A percentile compares a stretch with the other conserved stretches of the same genome.
phyloP scores from a whole-genome alignment of 2,329 filamentous ascomycete species.

The Talaromyces atroroseus region DNA sequence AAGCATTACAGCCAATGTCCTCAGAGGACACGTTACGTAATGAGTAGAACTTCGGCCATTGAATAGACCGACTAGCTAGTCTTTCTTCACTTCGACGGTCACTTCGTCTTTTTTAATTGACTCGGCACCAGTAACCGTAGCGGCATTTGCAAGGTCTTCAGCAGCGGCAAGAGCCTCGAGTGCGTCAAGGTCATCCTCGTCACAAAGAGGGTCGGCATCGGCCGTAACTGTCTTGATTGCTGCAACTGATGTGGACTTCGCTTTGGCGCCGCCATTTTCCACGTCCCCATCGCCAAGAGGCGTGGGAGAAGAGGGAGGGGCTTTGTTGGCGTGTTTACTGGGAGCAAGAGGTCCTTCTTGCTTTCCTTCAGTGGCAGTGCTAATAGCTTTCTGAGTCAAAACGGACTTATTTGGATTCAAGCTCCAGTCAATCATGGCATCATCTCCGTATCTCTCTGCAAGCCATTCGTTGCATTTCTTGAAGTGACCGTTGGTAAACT shows the following conservation, averaged over 20 bases:
- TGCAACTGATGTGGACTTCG: background rate
- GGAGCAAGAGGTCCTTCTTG: conserved; percentile 9
- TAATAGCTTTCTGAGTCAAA: background rate
- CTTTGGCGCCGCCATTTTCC: conserved; percentile 10
- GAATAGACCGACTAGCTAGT: background rate
- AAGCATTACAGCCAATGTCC: too few species aligned
- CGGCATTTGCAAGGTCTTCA: conserved; percentile 15
- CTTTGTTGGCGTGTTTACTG: conserved; percentile 12
- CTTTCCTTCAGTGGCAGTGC: background rate
- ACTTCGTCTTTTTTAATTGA: background rate
- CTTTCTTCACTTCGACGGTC: background rate
- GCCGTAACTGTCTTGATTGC: conserved; percentile 15
- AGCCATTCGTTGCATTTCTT: conserved; percentile 62
- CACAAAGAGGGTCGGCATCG: conserved; percentile 31
- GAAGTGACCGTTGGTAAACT: conserved; percentile 43
- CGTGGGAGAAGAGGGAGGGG: background rate
- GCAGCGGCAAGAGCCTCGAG: conserved; percentile 35
- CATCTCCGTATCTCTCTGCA: conserved; percentile 67
- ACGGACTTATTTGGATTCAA: conserved; percentile 35
- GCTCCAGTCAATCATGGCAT: conserved; percentile 81
- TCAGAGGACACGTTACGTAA: background rate
- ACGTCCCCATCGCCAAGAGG: background rate
- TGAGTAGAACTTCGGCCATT: background rate
- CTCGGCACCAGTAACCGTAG: background rate
- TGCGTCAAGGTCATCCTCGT: conserved; percentile 35